Conservation (phyloP, 2,329 filamentous ascomycete species). For the Boeremia lycopersici region DNA sequence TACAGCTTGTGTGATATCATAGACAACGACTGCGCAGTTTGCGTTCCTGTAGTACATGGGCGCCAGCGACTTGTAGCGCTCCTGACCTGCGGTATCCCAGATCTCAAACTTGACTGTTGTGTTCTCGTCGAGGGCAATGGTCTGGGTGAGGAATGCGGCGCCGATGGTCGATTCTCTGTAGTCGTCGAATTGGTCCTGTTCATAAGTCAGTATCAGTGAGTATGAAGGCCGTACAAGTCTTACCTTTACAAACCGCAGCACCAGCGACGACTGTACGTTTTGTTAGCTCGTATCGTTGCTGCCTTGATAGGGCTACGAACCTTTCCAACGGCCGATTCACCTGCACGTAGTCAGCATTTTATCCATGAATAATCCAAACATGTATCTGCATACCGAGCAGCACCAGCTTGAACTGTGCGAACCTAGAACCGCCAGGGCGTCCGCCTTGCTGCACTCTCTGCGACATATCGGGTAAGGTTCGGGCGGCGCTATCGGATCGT, state of each 20-base stretch:
- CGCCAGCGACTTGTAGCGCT: slow-evolving; percentile 97
- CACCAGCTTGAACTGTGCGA: slow-evolving; percentile 99
- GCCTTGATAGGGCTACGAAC: slow-evolving; percentile 56
- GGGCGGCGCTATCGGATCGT: slow-evolving; percentile 30
- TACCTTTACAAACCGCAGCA: slow-evolving; percentile 97
- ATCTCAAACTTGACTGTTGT: slow-evolving; percentile 99
- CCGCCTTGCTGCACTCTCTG: slow-evolving; percentile 77
- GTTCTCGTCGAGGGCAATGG: slow-evolving; percentile 95
- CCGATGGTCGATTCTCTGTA: slow-evolving; percentile 98
- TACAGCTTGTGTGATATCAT: slow-evolving; percentile 99
- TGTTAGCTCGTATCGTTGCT: slow-evolving; percentile 38
- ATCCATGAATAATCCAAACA: not conserved
- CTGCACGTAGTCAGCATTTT: slow-evolving; percentile 57
- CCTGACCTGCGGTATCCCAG: slow-evolving; percentile 90
- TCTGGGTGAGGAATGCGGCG: slow-evolving; percentile 98
- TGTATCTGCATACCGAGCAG: slow-evolving; percentile 74
- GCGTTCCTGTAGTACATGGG: slow-evolving; percentile 99
- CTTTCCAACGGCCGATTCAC: slow-evolving; percentile 99
- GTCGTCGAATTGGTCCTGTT: slow-evolving; percentile 96
- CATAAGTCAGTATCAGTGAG: not conserved
- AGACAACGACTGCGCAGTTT: slow-evolving; percentile 98
- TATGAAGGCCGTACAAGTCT: slow-evolving; percentile 26
- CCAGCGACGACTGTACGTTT: slow-evolving; percentile 82
- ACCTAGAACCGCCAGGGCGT: slow-evolving; percentile 71
- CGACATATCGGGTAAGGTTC: slow-evolving; percentile 67